Evolutionary conservation across 129 eudicot genomes (phyloP), one percentile per base, ranked within the genome.

Genomic region (Arctium lappa): DNA sequence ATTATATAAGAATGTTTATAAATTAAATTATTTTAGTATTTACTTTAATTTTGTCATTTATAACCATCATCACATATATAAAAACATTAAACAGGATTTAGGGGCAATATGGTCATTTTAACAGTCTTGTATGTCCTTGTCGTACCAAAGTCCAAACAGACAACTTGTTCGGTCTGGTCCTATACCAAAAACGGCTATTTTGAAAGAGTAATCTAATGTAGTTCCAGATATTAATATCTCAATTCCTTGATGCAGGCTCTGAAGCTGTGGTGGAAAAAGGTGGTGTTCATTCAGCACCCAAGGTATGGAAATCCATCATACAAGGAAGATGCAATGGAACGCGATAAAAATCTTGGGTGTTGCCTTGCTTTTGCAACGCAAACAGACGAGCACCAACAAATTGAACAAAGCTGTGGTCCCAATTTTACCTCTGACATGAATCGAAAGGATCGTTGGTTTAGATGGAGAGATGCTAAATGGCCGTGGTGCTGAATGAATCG

Each of bases 241-340:
- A 46, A 46, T 46, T n/a, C 29, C 65, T 5, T 78, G 68, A 8
- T 74, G 50, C 79, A 94, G 98, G 98, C 98, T 80, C 84, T 94
- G 79, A 91, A 90, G 46, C 91, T 94, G 16, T 94, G 97, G 98
- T 94, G 98, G 98, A 94, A 94, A 84, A 79, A 86, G 10, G 98
- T 94, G 22, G 79, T 89, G 22, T 91, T 91, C 79, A 86, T 94
- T 37, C 93, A 88, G 68, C 98, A 94, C 76, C 98, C 97, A 34
- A 90, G 98, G 69, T 94, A 94, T 81, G 77, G 77, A 22, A 84
- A 76, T 73, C 85, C 94, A 0, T 40, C 82, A 48, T 94, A 94
- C 72, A 91, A 88, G 85, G 88, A 91, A 84, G 94, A 94, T 70
- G 97, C 97, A 46, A 11, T 44, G 40, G 68, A 18, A 31, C 90